These are phyloP conservation scores for Podochytrium sp. DNA, from an alignment of 192 early-diverging fungal genomes.

Conservation along the genomic window DNA sequence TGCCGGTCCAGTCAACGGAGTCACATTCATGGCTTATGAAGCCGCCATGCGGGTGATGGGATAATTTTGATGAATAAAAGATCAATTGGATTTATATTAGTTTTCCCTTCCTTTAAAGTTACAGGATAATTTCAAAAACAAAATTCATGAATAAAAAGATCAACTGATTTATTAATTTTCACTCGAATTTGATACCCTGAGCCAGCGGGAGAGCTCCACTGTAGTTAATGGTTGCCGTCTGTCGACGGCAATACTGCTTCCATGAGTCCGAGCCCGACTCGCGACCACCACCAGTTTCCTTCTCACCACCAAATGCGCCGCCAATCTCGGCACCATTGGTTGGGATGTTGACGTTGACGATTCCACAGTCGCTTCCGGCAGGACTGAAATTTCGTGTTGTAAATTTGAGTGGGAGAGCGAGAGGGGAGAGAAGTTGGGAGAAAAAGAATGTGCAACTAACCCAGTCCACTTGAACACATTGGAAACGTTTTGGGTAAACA, in stretches of 20 bases:
- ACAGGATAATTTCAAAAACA: too few relatives aligned
- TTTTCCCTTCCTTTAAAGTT: too few relatives aligned
- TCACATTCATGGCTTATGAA: slow-evolving; percentile 90
- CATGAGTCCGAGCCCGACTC: slow-evolving; percentile 89
- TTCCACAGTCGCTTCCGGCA: slow-evolving; percentile 86
- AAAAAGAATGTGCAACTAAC: neutral
- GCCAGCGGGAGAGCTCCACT: slow-evolving; percentile 84
- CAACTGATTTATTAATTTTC: too few relatives aligned
- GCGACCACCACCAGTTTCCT: slow-evolving; percentile 94
- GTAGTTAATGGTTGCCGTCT: slow-evolving; percentile 88
- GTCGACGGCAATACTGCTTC: slow-evolving; percentile 89
- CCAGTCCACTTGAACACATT: slow-evolving; percentile 94
- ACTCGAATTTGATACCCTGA: slow-evolving; percentile 96
- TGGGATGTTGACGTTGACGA: slow-evolving; percentile 94
- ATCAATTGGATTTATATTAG: too few relatives aligned
- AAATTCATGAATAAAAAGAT: too few relatives aligned
- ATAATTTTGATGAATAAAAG: too few relatives aligned
- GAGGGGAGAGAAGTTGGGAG: neutral
- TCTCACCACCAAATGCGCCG: slow-evolving; percentile 96
- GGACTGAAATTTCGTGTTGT: slow-evolving; percentile 43
- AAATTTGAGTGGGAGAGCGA: neutral
- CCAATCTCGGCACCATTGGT: slow-evolving; percentile 98
- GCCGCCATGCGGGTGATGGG: slow-evolving; percentile 65
- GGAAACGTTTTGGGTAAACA: slow-evolving; percentile 82
- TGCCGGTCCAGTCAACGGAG: slow-evolving; percentile 92